Conservation (phyloP, 2,329 filamentous ascomycete genomes). For the Cadophora gregata region DNA sequence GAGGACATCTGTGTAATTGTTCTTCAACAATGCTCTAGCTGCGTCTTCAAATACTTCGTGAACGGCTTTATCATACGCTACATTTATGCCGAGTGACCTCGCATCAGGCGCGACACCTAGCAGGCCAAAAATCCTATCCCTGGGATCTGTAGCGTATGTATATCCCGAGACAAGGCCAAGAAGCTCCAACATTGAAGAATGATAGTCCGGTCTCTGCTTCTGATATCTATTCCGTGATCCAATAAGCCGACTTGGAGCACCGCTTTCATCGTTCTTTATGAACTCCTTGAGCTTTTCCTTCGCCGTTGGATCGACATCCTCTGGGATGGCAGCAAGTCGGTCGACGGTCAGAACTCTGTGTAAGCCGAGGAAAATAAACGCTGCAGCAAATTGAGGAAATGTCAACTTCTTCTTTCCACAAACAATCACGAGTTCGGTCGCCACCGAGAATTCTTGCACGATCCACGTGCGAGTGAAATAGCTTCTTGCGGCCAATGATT, state of each 20-base stretch:
- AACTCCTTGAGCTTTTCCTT: neutral
- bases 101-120: conserved; percentile 19
- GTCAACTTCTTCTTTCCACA: conserved; percentile 15
- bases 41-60: conserved; percentile 19
- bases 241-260: conserved; percentile 6
- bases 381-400: conserved; percentile 14
- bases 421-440: conserved; percentile 15
- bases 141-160: conserved; percentile 22
- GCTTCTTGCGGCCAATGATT: conserved; percentile 7
- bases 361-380: conserved; percentile 15
- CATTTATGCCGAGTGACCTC: neutral
- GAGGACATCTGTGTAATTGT: conserved; percentile 16
- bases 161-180: neutral
- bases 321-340: neutral
- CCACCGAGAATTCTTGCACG: conserved; percentile 26
- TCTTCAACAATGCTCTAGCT: conserved; percentile 9
- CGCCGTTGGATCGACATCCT: neutral
- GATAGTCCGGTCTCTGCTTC: neutral
- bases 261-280: neutral
- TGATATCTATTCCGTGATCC: conserved; percentile 20
- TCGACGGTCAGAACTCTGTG: conserved; percentile 9
- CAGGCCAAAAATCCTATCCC: conserved; percentile 26
- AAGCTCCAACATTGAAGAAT: conserved; percentile 11
- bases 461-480: conserved; percentile 29
- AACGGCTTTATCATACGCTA: neutral